Percentiles rank a stretch among this genome's conserved stretches.
These are phyloP conservation scores for Eimeria sp. DNA, from an alignment of 169 alveolate species.

Conservation along the genomic window DNA sequence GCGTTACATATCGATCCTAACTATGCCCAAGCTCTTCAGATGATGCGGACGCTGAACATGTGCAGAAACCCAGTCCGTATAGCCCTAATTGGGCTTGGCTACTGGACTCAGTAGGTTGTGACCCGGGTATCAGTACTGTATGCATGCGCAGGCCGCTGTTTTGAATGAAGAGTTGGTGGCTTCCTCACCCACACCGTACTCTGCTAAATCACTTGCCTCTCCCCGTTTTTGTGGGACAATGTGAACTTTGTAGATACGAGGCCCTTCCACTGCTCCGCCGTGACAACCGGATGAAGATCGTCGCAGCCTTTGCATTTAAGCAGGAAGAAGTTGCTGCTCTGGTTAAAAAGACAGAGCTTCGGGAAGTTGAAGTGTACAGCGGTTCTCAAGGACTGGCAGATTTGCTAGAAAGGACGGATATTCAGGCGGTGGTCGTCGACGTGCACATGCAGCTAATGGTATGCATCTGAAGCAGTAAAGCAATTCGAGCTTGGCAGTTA, in stretches of 20 bases:
- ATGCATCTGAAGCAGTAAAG: background rate
- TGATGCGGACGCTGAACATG: conserved; percentile 76
- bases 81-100: conserved; percentile 80
- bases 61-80: conserved; percentile 67
- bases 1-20: conserved; percentile 74
- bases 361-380: conserved; percentile 56
- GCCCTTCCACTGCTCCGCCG: conserved; percentile 81
- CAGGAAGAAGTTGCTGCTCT: conserved; percentile 50
- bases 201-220: background rate
- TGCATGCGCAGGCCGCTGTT: background rate
- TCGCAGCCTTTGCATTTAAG: conserved; percentile 71
- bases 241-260: conserved; percentile 33
- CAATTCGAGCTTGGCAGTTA: background rate
- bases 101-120: conserved; percentile 79
- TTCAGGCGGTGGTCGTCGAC: conserved; percentile 79
- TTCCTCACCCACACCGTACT: background rate
- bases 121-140: background rate
- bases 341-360: conserved; percentile 27
- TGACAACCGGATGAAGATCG: conserved; percentile 74
- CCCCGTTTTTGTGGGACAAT: background rate
- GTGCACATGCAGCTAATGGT: conserved; percentile 79
- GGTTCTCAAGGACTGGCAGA: conserved; percentile 69
- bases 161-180: background rate
- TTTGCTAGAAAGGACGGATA: conserved; percentile 71
- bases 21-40: conserved; percentile 72